A percentile compares a stretch with the other conserved stretches of the same genome.
Conservation (phyloP, 108 stramenopile genomes). For the Cyclotella atomus region DNA sequence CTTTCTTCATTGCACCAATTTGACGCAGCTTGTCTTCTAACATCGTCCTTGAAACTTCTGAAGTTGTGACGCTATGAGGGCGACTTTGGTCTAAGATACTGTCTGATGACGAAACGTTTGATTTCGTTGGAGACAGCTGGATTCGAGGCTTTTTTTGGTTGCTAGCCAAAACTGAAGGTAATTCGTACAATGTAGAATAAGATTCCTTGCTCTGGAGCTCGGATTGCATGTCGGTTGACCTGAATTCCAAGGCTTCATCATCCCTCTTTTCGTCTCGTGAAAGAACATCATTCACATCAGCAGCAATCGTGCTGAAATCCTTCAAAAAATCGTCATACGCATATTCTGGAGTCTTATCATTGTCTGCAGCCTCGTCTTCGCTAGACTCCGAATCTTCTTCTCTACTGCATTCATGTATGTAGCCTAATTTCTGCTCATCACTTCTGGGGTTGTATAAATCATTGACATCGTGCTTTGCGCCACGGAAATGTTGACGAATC, state of each 20-base stretch:
- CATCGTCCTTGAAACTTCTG: constrained; percentile 1
- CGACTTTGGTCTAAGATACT: neutral
- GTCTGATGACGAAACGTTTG: neutral
- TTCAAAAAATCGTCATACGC: constrained; percentile 10
- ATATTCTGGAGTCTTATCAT: constrained; percentile 15
- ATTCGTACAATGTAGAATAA: neutral
- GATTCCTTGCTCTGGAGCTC: neutral
- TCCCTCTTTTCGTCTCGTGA: neutral
- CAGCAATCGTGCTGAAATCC: constrained; percentile 19
- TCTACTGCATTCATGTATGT: constrained; percentile 11
- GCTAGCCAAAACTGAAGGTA: neutral
- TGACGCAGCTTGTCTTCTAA: constrained; percentile 22
- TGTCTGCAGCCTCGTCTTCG: constrained; percentile 37
- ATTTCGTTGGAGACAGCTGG: neutral
- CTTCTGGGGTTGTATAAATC: constrained; percentile 1
- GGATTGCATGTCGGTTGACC: neutral
- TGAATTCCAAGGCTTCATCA: neutral
- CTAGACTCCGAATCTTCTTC: constrained; percentile 15
- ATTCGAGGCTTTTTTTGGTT: neutral
- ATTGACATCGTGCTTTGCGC: neutral
- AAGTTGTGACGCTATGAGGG: neutral
- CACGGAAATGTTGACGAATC: constrained; percentile 15
- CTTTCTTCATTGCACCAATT: neutral
- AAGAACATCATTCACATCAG: neutral
- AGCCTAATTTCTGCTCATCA: neutral